Percentiles rank a stretch among this genome's conserved stretches.
These are phyloP conservation scores for Podila epicladia DNA, from an alignment of 192 early-diverging fungal species.

Conservation along the genomic window DNA sequence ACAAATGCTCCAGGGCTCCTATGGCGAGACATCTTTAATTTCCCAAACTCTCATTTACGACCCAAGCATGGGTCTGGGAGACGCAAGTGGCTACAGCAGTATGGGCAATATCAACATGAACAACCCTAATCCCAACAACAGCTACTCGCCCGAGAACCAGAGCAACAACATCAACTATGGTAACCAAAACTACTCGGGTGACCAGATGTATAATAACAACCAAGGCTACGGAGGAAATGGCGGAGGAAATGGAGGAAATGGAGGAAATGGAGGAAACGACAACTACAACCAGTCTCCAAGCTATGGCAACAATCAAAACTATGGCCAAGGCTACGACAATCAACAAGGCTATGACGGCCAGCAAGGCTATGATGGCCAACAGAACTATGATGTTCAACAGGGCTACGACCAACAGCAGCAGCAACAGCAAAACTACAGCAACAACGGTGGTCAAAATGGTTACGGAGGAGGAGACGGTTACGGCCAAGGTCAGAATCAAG, in stretches of 20 bases:
- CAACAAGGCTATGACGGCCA: neutral
- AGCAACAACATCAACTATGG: neutral
- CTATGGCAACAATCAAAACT: neutral
- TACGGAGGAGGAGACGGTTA: neutral
- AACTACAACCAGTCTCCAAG: neutral
- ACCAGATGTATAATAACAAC: neutral
- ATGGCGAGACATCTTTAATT: neutral
- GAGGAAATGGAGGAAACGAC: neutral
- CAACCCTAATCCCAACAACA: neutral
- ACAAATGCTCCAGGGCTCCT: neutral
- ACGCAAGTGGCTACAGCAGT: neutral
- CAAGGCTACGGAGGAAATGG: neutral
- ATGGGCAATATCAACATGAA: neutral
- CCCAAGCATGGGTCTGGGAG: neutral
- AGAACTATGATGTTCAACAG: neutral
- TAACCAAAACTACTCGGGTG: neutral
- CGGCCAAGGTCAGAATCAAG: neutral
- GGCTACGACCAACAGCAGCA: neutral
- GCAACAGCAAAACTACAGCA: neutral
- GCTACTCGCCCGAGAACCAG: constrained; percentile 4
- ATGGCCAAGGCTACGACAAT: neutral
- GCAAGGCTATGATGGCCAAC: neutral
- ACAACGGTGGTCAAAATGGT: neutral
- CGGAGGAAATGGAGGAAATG: neutral
- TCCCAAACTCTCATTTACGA: neutral